Percentiles rank a stretch among this genome's conserved stretches.
Evolutionary conservation across 2,329 filamentous ascomycete species (phyloP).

Genomic region (Thielaviopsis euricoi): DNA sequence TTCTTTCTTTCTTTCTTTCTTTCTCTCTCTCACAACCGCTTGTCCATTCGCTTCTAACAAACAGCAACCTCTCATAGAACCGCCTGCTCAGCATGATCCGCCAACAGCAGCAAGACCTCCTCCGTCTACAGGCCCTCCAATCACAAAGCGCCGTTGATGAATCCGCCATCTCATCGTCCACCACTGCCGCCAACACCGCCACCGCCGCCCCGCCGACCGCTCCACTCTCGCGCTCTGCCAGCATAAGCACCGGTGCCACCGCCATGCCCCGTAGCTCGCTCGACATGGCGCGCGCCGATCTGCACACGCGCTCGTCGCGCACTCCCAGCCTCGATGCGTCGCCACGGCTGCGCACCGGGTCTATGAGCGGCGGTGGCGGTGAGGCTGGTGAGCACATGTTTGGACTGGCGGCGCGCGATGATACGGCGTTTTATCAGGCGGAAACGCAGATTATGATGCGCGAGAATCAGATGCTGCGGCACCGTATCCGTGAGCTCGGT

Average conservation of each 20-base stretch:
- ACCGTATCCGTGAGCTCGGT: conserved; percentile 60
- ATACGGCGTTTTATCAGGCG: conserved; percentile 65
- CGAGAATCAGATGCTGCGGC: conserved; percentile 70
- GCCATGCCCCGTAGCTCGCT: conserved; percentile 39
- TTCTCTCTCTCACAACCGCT: too few relatives aligned
- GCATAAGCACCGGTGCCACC: conserved; percentile 30
- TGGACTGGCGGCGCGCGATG: conserved; percentile 45
- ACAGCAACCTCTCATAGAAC: conserved; percentile 31
- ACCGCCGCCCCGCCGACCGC: conserved; percentile 20
- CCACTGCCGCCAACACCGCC: conserved; percentile 21
- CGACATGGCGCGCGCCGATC: conserved; percentile 38
- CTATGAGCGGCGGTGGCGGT: conserved; percentile 34
- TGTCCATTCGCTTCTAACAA: too few relatives aligned
- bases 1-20: neutral
- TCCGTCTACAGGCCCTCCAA: conserved; percentile 36
- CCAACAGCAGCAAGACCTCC: conserved; percentile 55
- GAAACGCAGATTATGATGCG: conserved; percentile 63
- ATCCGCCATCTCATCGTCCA: conserved; percentile 31
- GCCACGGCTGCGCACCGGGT: conserved; percentile 38
- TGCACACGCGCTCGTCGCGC: conserved; percentile 35
- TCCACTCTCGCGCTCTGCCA: conserved; percentile 3
- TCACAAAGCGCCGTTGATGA: conserved; percentile 32
- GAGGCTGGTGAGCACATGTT: conserved; percentile 36
- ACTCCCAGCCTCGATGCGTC: conserved; percentile 41
- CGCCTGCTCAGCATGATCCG: conserved; percentile 63